Evolutionary conservation across 1,139 yeast genomes (phyloP), one percentile per base, ranked within the genome.

Genomic region (Pichia sp.): DNA sequence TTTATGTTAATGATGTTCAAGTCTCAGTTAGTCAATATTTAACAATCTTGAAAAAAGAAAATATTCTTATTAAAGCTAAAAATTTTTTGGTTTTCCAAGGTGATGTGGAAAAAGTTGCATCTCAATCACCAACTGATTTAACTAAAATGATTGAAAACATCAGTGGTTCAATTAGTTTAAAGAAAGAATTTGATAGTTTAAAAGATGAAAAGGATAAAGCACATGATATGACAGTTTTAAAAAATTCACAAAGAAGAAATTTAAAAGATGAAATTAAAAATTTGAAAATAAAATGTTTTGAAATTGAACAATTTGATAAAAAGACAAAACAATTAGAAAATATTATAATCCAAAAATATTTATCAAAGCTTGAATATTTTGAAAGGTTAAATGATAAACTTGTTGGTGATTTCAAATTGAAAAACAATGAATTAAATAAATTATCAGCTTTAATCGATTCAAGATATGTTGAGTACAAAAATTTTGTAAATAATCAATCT

Each of bases 81-180:
- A 90, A 94, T 63, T 92, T 92, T 59, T 67, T 92, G 51, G 97
- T 94, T 16, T 90, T 92, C 61, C 98, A 92, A 67, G 98, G 98
- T 46, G 97, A 92, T 60, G 95, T 92, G 40, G 98, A 92, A 61
- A 84, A 83, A 55, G 82, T 92, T 42, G 98, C 98, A 0, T 76
- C 95, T 2, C 96, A 90, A 61, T 80, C 92, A 0, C 79, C 97
- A 0, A 65, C 67, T 37, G 96, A 87, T 40, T 70, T 92, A 50
- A 78, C 95, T 3, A 73, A 68, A 40, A 65, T 90, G 51, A 69
- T 94, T 45, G 99, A 92, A 63, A 80, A 79, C 26, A 80, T 92
- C 28, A 83, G 95, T 51, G 96, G 97, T 0, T 84, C 96, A 0
- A 66, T 68, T 6, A 95, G 86, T 40, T 77, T 65, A 54, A 72